Evolutionary conservation across 2,329 filamentous ascomycete genomes (phyloP).

Genomic region (Grosmannia huntii): DNA sequence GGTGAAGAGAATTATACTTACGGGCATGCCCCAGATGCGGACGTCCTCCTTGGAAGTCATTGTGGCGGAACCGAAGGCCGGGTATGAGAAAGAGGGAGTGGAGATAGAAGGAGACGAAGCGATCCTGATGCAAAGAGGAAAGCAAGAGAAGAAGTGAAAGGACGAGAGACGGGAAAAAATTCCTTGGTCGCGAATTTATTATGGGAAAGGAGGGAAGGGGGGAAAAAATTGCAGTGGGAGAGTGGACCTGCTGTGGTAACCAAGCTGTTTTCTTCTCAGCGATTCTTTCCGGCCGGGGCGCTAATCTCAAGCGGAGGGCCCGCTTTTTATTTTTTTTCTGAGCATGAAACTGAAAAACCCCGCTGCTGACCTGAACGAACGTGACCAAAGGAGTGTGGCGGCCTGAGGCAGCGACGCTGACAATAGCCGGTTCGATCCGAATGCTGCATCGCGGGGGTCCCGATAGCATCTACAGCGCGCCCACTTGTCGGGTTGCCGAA

Average conservation of each 20-base stretch:
- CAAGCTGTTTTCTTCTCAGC: constrained; percentile 28
- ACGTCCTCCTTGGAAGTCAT: constrained; percentile 43
- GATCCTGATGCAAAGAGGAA: constrained; percentile 20
- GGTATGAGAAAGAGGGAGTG: constrained; percentile 24
- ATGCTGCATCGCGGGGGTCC: not conserved
- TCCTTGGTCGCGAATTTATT: constrained; percentile 1
- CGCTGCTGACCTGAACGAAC: constrained; percentile 4
- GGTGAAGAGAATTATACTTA: constrained; percentile 30
- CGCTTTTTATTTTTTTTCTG: constrained; percentile 1
- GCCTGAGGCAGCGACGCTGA: constrained; percentile 6
- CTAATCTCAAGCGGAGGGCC: constrained; percentile 10
- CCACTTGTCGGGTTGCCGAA: too few relatives aligned
- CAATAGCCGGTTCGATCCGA: constrained; percentile 9
- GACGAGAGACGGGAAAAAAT: constrained; percentile 4
- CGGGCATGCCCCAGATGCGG: constrained; percentile 55
- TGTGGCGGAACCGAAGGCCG: constrained; percentile 33
- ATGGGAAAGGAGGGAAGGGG: constrained; percentile 2
- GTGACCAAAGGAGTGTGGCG: not conserved
- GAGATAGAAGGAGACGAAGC: constrained; percentile 23
- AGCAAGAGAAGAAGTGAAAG: constrained; percentile 7
- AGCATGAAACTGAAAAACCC: not conserved
- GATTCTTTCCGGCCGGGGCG: constrained; percentile 36
- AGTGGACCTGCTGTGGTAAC: not conserved
- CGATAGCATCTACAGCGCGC: too few relatives aligned
- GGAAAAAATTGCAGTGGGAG: constrained; percentile 31